Evolutionary conservation across 306 rosid genomes (phyloP).

Genomic region (Oemleria cerasiformis): DNA sequence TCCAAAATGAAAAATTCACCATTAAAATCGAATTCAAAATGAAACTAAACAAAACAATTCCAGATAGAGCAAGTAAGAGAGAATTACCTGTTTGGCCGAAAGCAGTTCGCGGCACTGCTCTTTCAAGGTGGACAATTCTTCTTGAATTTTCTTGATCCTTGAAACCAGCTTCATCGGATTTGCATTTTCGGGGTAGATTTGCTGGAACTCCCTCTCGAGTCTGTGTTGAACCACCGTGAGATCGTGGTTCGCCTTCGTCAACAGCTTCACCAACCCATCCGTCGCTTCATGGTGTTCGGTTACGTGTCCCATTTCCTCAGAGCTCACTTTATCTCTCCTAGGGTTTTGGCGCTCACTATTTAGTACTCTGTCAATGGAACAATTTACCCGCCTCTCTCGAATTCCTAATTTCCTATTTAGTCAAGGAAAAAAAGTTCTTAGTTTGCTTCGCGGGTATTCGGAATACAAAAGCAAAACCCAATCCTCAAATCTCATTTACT

Average conservation of each 20-base stretch:
- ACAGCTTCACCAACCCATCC: conserved; percentile 59
- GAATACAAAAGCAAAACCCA: too few species aligned
- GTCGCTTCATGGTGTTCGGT: conserved; percentile 60
- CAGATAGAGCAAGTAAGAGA: not conserved
- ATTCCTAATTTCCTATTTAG: too few species aligned
- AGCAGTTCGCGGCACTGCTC: conserved; percentile 80
- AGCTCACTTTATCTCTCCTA: conserved; percentile 5
- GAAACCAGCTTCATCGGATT: conserved; percentile 85
- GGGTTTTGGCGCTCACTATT: conserved; percentile 11
- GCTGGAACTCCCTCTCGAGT: conserved; percentile 83
- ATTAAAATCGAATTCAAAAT: not conserved
- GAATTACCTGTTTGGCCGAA: conserved; percentile 74
- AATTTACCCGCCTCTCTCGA: too few species aligned
- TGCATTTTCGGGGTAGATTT: conserved; percentile 68
- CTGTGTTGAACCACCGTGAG: conserved; percentile 49
- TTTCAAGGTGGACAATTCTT: conserved; percentile 58
- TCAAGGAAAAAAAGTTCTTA: not conserved
- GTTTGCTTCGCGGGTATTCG: not conserved
- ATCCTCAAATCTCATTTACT: too few species aligned
- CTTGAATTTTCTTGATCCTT: conserved; percentile 71
- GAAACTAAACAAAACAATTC: not conserved
- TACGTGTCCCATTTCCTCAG: conserved; percentile 40
- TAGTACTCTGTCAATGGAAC: not conserved
- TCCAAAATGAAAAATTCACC: not conserved
- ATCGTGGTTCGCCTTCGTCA: conserved; percentile 80